Evolutionary conservation across 495 filamentous ascomycete species (phyloP).

Genomic region (Daldinia vernicosa): DNA sequence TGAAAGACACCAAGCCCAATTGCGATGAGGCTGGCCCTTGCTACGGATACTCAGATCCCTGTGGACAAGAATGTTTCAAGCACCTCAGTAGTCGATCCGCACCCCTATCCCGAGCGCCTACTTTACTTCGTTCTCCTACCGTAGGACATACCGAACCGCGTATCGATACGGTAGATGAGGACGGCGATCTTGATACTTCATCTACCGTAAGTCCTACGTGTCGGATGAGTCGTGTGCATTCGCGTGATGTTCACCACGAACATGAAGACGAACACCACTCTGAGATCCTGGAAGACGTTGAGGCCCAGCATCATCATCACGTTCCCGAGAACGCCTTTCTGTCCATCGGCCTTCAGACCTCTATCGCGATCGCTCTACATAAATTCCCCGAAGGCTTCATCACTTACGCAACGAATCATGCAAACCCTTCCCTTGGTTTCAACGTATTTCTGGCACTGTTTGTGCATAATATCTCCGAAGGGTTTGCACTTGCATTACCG

Average conservation of each 20-base stretch:
- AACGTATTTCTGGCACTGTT: slow-evolving; percentile 94
- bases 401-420: slow-evolving; percentile 97
- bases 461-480: slow-evolving; percentile 97
- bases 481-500: slow-evolving; percentile 91
- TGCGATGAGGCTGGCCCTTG: slow-evolving; percentile 83
- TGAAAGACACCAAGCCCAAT: slow-evolving; percentile 70
- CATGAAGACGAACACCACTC: slow-evolving; percentile 44
- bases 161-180: slow-evolving; percentile 44
- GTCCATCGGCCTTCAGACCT: slow-evolving; percentile 90
- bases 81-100: slow-evolving; percentile 49
- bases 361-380: slow-evolving; percentile 92
- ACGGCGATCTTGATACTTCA: slow-evolving; percentile 30
- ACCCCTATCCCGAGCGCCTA: slow-evolving; percentile 36
- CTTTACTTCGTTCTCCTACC: slow-evolving; percentile 42
- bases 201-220: slow-evolving; percentile 39
- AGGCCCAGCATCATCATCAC: slow-evolving; percentile 84
- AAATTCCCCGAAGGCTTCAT: slow-evolving; percentile 99
- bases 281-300: slow-evolving; percentile 49
- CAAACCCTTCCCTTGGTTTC: slow-evolving; percentile 84
- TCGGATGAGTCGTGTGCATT: slow-evolving; percentile 44
- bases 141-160: slow-evolving; percentile 20
- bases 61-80: slow-evolving; percentile 82
- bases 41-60: slow-evolving; percentile 85
- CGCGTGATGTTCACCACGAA: slow-evolving; percentile 41
- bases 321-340: slow-evolving; percentile 95